A percentile compares a stretch with the other conserved stretches of the same genome.
These are phyloP conservation scores for Jaminaea rosea DNA, from an alignment of 1,284 basidiomycete species.

Conservation along the genomic window DNA sequence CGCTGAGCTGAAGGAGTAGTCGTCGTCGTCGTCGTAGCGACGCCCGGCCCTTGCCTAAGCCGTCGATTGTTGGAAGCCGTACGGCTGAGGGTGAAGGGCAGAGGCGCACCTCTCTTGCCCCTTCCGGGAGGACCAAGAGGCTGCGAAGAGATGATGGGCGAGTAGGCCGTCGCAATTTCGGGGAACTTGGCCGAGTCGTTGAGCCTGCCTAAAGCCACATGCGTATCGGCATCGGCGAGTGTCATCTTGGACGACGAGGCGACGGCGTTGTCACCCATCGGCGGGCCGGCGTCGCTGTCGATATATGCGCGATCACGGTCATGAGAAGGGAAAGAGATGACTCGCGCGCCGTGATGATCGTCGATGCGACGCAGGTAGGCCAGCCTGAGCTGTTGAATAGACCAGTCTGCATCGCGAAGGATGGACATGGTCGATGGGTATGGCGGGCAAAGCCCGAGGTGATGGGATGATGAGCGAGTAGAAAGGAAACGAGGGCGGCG, in stretches of 20 bases:
- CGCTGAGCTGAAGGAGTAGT: too few relatives aligned
- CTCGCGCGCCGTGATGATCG: slow-evolving; percentile 27
- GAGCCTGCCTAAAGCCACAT: slow-evolving; percentile 22
- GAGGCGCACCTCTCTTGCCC: too few relatives aligned
- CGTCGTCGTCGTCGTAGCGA: too few relatives aligned
- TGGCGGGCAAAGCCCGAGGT: too few relatives aligned
- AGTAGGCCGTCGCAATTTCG: slow-evolving; percentile 25
- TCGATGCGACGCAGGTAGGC: slow-evolving; percentile 35
- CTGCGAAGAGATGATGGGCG: slow-evolving; percentile 18
- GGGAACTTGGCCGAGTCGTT: slow-evolving; percentile 18
- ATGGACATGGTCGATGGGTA: too few relatives aligned
- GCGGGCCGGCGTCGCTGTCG: background rate
- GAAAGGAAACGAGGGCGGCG: too few relatives aligned
- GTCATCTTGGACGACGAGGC: background rate
- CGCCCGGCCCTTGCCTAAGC: too few relatives aligned
- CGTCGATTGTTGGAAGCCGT: too few relatives aligned
- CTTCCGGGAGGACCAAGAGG: too few relatives aligned
- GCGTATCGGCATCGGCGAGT: slow-evolving; percentile 14
- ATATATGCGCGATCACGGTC: background rate
- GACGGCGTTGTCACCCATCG: slow-evolving; percentile 3
- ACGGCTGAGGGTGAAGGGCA: too few relatives aligned
- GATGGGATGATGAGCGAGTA: too few relatives aligned
- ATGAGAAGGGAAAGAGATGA: slow-evolving; percentile 26
- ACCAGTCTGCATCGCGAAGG: slow-evolving; percentile 6
- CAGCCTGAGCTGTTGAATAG: slow-evolving; percentile 31